Evolutionary conservation across 2,329 filamentous ascomycete genomes (phyloP), one percentile per base, ranked within the genome.

Genomic region (Aspergillus thermomutatus): DNA sequence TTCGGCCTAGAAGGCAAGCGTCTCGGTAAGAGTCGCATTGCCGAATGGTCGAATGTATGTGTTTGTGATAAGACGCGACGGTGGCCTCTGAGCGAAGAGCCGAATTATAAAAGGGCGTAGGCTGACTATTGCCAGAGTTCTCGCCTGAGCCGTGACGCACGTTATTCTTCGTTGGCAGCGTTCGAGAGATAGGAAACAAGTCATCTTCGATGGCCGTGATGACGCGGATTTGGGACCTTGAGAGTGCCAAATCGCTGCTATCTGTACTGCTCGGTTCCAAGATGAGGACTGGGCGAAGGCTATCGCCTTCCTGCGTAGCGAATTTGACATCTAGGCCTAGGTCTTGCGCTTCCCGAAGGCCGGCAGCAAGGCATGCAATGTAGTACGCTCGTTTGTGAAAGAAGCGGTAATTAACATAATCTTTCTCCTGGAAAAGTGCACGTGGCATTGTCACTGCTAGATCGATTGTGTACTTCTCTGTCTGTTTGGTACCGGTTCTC

Each of bases 361-460:
- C 86, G 28, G 85, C 86, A 14, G 91, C 87, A 55, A 97, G 79
- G 62, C 89, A 91, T 34, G 92, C 91, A 51, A 97, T 78, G 69
- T 95, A 97, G 74, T 93, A 97, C 11, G 94, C 90, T 61, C 92
- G 82, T 68, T 96, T 95, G 77, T 97, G 92, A 70, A 97, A 96
- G 76, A 96, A 97, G 59, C 94, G 86, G 79, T 94, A 83, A 72
- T 96, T 92, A 50, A 92, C 82, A 71, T 93, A 97, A 74, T 99
- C 94, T 75, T 97, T 97, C 47, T 95, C 90, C 69, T 96, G 91
- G 67, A 97, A 92, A 11, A 96, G 76, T 1, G 83, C 77, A 56
- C 79, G 65, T 4, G 94, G 93, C 86, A 99, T 95, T 49, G 89
- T 89, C 17, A 96, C 85, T 5, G 93, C 86, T 82, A 97, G 84